Base-by-base conservation (phyloP, 2,329 filamentous ascomycete genomes). In the Endothia cerciana region DNA sequence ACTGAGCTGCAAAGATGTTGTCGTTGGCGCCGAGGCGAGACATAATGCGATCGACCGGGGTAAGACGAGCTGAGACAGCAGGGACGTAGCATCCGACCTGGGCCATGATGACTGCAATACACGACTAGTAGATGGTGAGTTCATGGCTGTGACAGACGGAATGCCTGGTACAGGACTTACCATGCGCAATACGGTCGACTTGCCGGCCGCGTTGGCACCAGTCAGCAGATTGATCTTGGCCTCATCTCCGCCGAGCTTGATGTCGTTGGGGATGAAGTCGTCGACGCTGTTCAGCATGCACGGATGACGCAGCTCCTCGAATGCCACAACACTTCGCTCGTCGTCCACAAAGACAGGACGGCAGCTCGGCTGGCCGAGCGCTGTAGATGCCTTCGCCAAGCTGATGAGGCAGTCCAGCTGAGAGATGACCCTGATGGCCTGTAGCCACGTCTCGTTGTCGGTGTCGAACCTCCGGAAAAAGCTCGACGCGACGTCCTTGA, bases 1-100 rank as follows among this genome's bases (percentile, higher is more conserved):
- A 97, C 77, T 99, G 95, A 0, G 94, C 92, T 1, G 94, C 95
- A 75, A 99, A 98, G 72, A 99, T 99, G 78, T 98, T 98, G 86
- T 99, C 95, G 74, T 98, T 97, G 58, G 95, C 95, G 11, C 95
- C 95, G 0, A 99, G 87, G 56, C 95, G 92, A 11, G 94, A 98
- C 95, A 99, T 99, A 82, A 99, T 98, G 63, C 95, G 92, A 76
- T 99, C 95, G 3, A 97, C 89, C 0, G 95, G 94, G 0, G 94
- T 98, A 55, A 99, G 84, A 2, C 85, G 88, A 1, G 95, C 95
- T 3, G 89, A 92, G 22, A 85, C 83, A 66, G 93, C 94, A 1
- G 95, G 95, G 1, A 99, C 88, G 71, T 97, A 91, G 77, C 94
- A 97, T 64, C 95, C 95, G 38, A 99, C 91, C 75, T 99, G 95